Base-by-base conservation (phyloP, 177 flowering plant species). In the Vitis hybrid region DNA sequence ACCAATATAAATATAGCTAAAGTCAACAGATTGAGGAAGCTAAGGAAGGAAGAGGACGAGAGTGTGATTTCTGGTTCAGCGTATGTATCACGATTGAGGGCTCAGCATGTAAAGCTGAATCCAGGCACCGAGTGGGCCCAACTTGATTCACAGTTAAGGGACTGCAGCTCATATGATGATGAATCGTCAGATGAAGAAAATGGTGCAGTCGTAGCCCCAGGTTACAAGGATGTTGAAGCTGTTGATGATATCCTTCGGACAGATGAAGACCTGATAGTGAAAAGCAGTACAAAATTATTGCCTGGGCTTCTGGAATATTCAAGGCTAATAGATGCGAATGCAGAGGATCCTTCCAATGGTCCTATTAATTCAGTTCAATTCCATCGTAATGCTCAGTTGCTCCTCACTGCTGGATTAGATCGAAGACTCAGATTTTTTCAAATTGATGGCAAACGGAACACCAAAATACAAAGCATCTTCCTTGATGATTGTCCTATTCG, bases 91-190 rank as follows among this genome's bases (percentile, higher is more conserved):
- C 86, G 97, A 72, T 77, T 92, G 77, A 90, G 98, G 78, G 93
- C 91, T 67, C 95, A 90, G 18, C 97, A 90, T 77, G 77, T 66
- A 49, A 94, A 90, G 88, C 70, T 92, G 80, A 89, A 90, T 68
- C 93, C 86, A 2, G 86, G 90, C 3, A 89, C 98, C 2, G 94
- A 89, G 16, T 94, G 98, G 98, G 98, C 97, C 4, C 69, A 74
- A 10, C 78, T 73, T 65, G 91, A 86, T 65, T 64, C 74, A 33
- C 55, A 48, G 29, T 15, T 31, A 1, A 75, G 20, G 66, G 62
- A 55, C n/a, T 73, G 77, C 55, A 55, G 62, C 60, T 77, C 75
- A 45, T 73, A 68, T 67, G 86, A 78, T 53, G 91, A 89, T 67
- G 90, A 85, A 60, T 81, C 84, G 2, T 82, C 86, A 1, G 92